Conservation (phyloP, 768 basidiomycete species). For the Suillus spraguei region DNA sequence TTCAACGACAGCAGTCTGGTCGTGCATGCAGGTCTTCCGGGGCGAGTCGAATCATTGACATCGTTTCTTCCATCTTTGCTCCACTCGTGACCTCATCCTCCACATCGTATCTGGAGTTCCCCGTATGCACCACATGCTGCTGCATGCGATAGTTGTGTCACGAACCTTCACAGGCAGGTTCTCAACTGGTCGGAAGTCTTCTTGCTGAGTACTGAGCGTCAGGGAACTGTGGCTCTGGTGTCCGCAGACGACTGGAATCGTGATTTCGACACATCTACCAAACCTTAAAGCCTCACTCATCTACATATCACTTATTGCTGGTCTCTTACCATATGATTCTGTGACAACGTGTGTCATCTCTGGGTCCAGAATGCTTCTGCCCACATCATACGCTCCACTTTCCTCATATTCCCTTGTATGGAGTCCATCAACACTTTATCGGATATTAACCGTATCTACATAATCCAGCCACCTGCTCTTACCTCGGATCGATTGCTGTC, state of each 20-base stretch:
- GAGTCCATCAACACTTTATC: too few species aligned
- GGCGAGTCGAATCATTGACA: not conserved
- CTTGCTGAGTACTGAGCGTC: not conserved
- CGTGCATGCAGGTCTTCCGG: not conserved
- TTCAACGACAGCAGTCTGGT: constrained; percentile 2
- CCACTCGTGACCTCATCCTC: constrained; percentile 2
- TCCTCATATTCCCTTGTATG: not conserved
- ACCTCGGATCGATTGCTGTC: too few species aligned
- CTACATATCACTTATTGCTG: not conserved
- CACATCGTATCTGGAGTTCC: not conserved
- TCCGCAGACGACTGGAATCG: too few species aligned
- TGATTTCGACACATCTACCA: not conserved
- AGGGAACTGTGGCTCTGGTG: not conserved
- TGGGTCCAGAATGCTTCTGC: not conserved
- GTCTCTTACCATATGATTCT: not conserved
- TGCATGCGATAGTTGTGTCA: not conserved
- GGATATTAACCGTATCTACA: too few species aligned
- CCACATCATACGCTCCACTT: not conserved
- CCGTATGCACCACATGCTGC: not conserved
- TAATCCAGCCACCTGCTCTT: too few species aligned
- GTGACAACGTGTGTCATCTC: not conserved
- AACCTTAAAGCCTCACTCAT: not conserved
- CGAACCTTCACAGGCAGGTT: not conserved
- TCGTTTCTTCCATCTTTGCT: constrained; percentile 4
- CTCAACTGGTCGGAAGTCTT: not conserved